Base-by-base conservation (phyloP, 2,329 filamentous ascomycete species). In the Dothideomycetes sp. region DNA sequence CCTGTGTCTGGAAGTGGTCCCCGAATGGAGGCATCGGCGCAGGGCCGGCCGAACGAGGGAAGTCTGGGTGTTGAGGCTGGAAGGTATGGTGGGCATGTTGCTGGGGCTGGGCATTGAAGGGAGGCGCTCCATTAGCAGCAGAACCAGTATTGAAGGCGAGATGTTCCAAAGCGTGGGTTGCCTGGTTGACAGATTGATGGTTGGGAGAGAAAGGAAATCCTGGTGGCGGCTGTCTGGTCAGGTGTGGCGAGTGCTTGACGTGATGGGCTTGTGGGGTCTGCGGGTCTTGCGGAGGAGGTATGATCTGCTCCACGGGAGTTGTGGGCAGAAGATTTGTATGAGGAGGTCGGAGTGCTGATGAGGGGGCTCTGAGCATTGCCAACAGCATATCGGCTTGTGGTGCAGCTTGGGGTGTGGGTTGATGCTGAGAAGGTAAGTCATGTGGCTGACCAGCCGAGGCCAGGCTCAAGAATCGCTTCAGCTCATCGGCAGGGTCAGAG, bases 211-310 rank as follows among this genome's bases (percentile, higher is more conserved):
- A 57, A 7, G 62, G 62, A 40, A 74, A 75, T 3, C 62, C 58
- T 7, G 70, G 71, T 5, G 69, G 66, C 17, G 64, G 64, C 22
- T 66, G 64, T 45, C 71, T 63, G 37, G 58, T 60, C 30, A 61
- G 66, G 12, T 70, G 55, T 15, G 65, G 64, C 19, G 69, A 68
- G 31, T 58, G 48, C 24, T 50, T 50, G 14, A 51, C 48, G 52
- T 75, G 70, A 34, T 64, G 62, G 22, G 63, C 52, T 36, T 78
- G 75, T 34, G 77, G 75, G 31, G 71, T 74, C 31, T 62, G 64
- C 11, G 77, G 74, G 52, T 73, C 68, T 19, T 69, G 54, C 16
- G 69, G 65, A 18, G 71, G 65, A 4, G 57, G 54, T 37, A 66
- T 59, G 14, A 66, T 63, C 45, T 76, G 72, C 11, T 81, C 73